A percentile compares a stretch with the other conserved stretches of the same genome.
Evolutionary conservation across 1,284 basidiomycete species (phyloP).

Genomic region (Pseudozyma flocculosa): DNA sequence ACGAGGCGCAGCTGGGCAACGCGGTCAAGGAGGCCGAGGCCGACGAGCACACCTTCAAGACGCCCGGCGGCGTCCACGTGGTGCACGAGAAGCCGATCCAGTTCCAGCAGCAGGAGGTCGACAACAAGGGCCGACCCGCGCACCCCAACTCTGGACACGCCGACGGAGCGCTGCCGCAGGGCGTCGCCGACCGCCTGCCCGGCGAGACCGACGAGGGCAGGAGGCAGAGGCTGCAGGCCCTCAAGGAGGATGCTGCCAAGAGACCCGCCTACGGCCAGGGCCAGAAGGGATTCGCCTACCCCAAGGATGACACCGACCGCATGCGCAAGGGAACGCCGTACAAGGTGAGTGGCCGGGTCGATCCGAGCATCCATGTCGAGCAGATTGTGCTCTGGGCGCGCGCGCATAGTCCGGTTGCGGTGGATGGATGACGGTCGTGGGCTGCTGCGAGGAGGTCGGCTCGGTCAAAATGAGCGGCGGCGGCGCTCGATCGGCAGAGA

Average conservation of each 20-base stretch:
- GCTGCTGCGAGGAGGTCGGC: too few species aligned
- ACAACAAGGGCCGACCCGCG: conserved; percentile 41
- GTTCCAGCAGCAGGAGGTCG: conserved; percentile 34
- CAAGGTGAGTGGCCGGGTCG: conserved; percentile 29
- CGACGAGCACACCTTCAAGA: conserved; percentile 52
- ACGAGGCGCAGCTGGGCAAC: conserved; percentile 37
- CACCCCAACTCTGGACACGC: conserved; percentile 22
- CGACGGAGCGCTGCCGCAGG: conserved; percentile 21
- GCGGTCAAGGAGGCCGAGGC: conserved; percentile 49
- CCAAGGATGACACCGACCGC: conserved; percentile 48
- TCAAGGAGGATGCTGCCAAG: conserved; percentile 39
- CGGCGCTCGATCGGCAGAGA: too few species aligned
- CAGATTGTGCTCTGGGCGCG: too few species aligned
- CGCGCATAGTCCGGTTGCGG: too few species aligned
- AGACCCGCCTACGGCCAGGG: conserved; percentile 46
- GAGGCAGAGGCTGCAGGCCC: conserved; percentile 41
- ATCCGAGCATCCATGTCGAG: too few species aligned
- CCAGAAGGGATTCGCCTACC: conserved; percentile 40
- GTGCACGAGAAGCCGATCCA: conserved; percentile 51
- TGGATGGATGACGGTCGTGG: too few species aligned
- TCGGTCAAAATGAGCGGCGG: too few species aligned
- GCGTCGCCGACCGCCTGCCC: conserved; percentile 37
- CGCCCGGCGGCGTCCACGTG: conserved; percentile 47
- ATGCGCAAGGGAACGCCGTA: conserved; percentile 47
- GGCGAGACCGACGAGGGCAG: conserved; percentile 51